These are phyloP conservation scores for Xanthoparmelia taractica DNA, from an alignment of 495 filamentous ascomycete genomes.

Conservation along the genomic window DNA sequence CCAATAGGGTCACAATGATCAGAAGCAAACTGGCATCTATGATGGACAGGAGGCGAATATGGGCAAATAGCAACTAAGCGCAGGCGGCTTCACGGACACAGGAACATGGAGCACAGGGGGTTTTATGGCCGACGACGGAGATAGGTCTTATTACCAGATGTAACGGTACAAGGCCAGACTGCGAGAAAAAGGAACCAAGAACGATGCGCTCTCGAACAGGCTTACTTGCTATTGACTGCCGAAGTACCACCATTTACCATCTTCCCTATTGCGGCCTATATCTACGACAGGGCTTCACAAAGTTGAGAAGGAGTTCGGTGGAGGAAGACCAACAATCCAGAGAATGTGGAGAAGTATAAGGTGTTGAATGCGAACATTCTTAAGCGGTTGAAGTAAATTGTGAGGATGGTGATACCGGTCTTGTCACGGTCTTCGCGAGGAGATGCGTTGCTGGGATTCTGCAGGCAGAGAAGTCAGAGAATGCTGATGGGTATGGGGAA, in stretches of 20 bases:
- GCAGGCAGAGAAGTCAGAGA: neutral
- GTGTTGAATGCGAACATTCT: slow-evolving; percentile 2
- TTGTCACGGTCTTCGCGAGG: neutral
- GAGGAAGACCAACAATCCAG: neutral
- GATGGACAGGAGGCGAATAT: neutral
- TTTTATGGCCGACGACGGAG: neutral
- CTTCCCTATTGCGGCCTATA: neutral
- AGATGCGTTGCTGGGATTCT: neutral
- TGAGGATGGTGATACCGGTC: slow-evolving; percentile 1
- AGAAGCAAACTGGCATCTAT: neutral
- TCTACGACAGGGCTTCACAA: slow-evolving; percentile 9
- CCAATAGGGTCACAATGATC: neutral
- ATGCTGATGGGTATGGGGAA: neutral
- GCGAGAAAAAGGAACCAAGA: neutral
- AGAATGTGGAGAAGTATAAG: slow-evolving; percentile 6
- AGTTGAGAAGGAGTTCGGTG: slow-evolving; percentile 7
- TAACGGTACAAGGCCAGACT: neutral
- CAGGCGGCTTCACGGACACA: neutral
- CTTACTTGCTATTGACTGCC: neutral
- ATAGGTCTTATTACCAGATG: slow-evolving; percentile 1
- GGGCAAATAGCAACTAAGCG: neutral
- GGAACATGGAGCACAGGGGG: neutral
- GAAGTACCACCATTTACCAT: neutral
- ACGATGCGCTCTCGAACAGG: neutral
- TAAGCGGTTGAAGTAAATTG: slow-evolving; percentile 3